These are phyloP conservation scores for Cronartium quercuum DNA, from an alignment of 1,284 basidiomycete genomes.

Conservation along the genomic window DNA sequence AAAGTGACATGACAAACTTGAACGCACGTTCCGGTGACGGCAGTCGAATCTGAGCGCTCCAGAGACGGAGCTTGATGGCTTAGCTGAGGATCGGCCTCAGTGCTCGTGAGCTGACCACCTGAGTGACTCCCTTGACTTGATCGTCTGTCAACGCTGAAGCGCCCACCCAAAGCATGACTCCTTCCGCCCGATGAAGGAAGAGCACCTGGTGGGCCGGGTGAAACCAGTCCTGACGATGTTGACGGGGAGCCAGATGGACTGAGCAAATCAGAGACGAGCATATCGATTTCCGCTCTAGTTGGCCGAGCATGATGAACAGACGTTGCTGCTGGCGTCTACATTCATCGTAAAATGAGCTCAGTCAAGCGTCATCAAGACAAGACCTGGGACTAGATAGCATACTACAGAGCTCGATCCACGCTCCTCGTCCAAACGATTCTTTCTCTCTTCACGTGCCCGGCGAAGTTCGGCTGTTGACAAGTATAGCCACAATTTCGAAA, in stretches of 20 bases:
- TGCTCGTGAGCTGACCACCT: constrained; percentile 15
- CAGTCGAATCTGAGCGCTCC: constrained; percentile 9
- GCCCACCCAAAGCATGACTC: neutral
- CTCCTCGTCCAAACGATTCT: constrained; percentile 29
- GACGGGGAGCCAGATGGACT: constrained; percentile 23
- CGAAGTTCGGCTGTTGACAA: constrained; percentile 18
- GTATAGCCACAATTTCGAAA: neutral
- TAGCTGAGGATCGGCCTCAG: constrained; percentile 8
- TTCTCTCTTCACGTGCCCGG: constrained; percentile 34
- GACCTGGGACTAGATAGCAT: neutral
- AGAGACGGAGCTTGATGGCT: neutral
- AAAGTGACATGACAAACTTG: neutral
- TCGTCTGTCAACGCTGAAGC: constrained; percentile 20
- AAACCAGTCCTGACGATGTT: neutral
- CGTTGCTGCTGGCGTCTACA: constrained; percentile 10
- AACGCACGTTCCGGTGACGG: constrained; percentile 26
- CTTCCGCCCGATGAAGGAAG: neutral
- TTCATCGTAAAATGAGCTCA: neutral
- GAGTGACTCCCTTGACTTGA: constrained; percentile 38
- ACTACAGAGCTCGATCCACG: constrained; percentile 13
- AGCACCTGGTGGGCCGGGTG: neutral
- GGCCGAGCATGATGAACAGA: constrained; percentile 13
- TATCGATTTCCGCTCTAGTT: constrained; percentile 32
- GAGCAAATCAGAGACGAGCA: constrained; percentile 28
- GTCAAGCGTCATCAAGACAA: neutral